A percentile compares a stretch with the other conserved stretches of the same genome.
These are phyloP conservation scores for Sporobolomyces roseus DNA, from an alignment of 768 basidiomycete genomes.

Conservation along the genomic window DNA sequence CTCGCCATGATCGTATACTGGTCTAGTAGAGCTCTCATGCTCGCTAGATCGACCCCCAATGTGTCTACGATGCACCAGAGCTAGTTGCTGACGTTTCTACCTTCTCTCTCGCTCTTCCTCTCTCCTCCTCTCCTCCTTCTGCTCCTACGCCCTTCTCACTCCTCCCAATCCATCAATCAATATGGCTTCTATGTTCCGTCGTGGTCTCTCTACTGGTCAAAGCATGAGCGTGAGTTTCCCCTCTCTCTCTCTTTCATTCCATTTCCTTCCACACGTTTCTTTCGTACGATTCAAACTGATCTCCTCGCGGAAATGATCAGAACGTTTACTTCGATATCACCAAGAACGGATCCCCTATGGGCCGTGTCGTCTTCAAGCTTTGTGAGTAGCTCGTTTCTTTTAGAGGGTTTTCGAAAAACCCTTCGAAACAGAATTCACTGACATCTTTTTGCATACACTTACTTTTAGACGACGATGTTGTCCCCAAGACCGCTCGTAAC, in stretches of 20 bases:
- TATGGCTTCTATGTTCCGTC: slow-evolving; percentile 34
- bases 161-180: neutral
- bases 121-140: neutral
- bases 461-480: slow-evolving; percentile 59
- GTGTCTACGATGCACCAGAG: neutral
- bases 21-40: too few relatives aligned
- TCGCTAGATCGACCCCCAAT: too few relatives aligned
- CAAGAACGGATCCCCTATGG: slow-evolving; percentile 61
- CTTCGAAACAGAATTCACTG: slow-evolving; percentile 54
- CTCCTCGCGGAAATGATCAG: neutral
- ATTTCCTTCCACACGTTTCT: neutral
- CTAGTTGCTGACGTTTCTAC: slow-evolving; percentile 10
- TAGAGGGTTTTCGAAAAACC: too few relatives aligned
- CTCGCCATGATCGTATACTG: too few relatives aligned
- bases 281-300: neutral
- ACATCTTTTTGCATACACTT: neutral
- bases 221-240: slow-evolving; percentile 37
- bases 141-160: neutral
- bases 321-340: slow-evolving; percentile 50
- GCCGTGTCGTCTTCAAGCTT: slow-evolving; percentile 78
- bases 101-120: neutral
- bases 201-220: slow-evolving; percentile 32
- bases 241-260: neutral
- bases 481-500: slow-evolving; percentile 82
- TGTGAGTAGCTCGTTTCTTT: slow-evolving; percentile 71